Percentiles rank a stretch among this genome's conserved stretches.
Evolutionary conservation across 2,329 filamentous ascomycete species (phyloP).

Genomic region (Cadophora malorum): DNA sequence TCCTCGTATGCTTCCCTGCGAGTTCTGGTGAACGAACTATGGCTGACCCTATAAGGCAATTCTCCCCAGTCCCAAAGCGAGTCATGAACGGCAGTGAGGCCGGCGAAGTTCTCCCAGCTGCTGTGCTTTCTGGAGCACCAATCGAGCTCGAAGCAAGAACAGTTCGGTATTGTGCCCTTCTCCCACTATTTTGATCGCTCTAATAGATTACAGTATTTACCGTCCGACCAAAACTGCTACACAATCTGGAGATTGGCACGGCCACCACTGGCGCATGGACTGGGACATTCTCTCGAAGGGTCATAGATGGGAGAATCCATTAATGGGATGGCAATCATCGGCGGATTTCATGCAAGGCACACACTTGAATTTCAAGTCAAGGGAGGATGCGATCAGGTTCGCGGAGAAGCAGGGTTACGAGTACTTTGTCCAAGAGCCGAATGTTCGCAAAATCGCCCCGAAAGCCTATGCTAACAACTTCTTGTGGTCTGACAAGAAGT

Average conservation of each 20-base stretch:
- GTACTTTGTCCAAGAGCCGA: constrained; percentile 98
- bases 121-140: constrained; percentile 88
- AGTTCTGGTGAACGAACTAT: not conserved
- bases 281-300: constrained; percentile 95
- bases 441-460: constrained; percentile 81
- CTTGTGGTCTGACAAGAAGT: constrained; percentile 79
- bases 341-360: constrained; percentile 96
- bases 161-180: constrained; percentile 72
- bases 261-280: constrained; percentile 93
- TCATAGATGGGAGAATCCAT: constrained; percentile 95
- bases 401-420: constrained; percentile 99
- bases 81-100: constrained; percentile 92
- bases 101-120: constrained; percentile 75
- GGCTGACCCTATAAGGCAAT: constrained; percentile 66
- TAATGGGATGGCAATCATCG: constrained; percentile 99
- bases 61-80: constrained; percentile 87
- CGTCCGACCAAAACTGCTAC: constrained; percentile 92
- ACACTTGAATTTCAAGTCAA: constrained; percentile 85
- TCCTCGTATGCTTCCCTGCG: constrained; percentile 74
- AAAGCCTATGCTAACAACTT: constrained; percentile 99
- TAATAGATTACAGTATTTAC: constrained; percentile 73
- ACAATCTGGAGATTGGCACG: constrained; percentile 88
- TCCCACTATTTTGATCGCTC: constrained; percentile 2
- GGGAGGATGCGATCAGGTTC: constrained; percentile 93
- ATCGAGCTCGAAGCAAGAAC: constrained; percentile 92